Conservation (phyloP, 106 monocot genomes). For the Dendrobium chrysotoxum region DNA sequence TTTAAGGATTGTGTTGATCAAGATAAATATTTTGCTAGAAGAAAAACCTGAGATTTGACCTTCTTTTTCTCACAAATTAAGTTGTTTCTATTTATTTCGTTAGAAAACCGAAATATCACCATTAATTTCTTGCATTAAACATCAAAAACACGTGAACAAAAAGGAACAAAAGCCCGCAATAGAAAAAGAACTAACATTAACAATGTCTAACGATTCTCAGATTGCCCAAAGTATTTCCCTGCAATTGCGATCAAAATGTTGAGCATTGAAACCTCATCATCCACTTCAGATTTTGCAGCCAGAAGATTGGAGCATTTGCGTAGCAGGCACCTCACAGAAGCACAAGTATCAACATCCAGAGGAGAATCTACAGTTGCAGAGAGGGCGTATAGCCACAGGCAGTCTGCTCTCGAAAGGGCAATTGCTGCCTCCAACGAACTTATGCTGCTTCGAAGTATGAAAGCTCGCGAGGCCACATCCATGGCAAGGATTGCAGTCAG, state of each 20-base stretch:
- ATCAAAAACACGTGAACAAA: no score
- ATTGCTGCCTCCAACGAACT: constrained; percentile 27
- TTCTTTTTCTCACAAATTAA: no score
- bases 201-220: constrained; percentile 18
- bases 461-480: constrained; percentile 51
- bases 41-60: no score
- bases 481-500: constrained; percentile 30
- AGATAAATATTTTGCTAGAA: no score
- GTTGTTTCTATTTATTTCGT: no score
- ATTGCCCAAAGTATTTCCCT: constrained; percentile 84
- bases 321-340: constrained; percentile 62
- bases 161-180: no score
- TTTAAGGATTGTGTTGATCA: no score
- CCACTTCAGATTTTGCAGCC: constrained; percentile 37
- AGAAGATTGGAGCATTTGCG: constrained; percentile 64
- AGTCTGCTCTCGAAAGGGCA: constrained; percentile 42
- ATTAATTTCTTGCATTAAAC: no score
- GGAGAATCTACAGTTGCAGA: constrained; percentile 73
- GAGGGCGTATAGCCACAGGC: constrained; percentile 73
- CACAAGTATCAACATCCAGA: constrained; percentile 58
- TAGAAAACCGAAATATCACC: no score
- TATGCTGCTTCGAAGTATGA: constrained; percentile 45
- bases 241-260: constrained; percentile 58
- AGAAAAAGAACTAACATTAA: no score
- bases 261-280: constrained; percentile 76